These are phyloP conservation scores for Sclerotinia sclerotiorum DNA, from an alignment of 2,329 filamentous ascomycete genomes.

Conservation along the genomic window DNA sequence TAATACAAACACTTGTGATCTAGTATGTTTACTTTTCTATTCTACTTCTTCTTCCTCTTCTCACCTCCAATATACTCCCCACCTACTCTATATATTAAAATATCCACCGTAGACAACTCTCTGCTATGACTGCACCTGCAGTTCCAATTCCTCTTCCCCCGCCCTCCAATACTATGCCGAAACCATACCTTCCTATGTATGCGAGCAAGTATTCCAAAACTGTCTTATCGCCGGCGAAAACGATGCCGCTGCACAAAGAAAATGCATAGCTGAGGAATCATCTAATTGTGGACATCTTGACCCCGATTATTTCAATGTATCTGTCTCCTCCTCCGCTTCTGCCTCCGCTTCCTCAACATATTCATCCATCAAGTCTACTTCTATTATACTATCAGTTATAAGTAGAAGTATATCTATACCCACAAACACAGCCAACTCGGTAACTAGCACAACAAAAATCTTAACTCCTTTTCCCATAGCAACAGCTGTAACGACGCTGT, in stretches of 20 bases:
- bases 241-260: conserved; percentile 46
- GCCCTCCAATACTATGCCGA: conserved; percentile 55
- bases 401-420: neutral
- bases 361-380: neutral
- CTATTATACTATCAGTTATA: neutral
- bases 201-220: conserved; percentile 51
- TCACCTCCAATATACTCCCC: neutral
- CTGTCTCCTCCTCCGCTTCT: no score
- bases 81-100: neutral
- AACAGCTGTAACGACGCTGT: neutral
- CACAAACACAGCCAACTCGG: neutral
- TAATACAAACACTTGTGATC: conserved; percentile 50
- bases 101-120: conserved; percentile 47
- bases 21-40: conserved; percentile 47
- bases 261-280: conserved; percentile 47
- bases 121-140: conserved; percentile 57
- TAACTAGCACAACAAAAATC: conserved; percentile 9
- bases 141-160: conserved; percentile 51
- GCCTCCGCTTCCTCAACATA: no score
- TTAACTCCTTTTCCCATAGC: neutral
- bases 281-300: conserved; percentile 51
- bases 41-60: neutral
- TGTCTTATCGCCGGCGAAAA: conserved; percentile 48
- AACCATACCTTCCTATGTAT: conserved; percentile 61
- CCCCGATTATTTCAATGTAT: conserved; percentile 13